Evolutionary conservation across 2,329 filamentous ascomycete genomes (phyloP).

Genomic region (Trichothecium sympodiale): DNA sequence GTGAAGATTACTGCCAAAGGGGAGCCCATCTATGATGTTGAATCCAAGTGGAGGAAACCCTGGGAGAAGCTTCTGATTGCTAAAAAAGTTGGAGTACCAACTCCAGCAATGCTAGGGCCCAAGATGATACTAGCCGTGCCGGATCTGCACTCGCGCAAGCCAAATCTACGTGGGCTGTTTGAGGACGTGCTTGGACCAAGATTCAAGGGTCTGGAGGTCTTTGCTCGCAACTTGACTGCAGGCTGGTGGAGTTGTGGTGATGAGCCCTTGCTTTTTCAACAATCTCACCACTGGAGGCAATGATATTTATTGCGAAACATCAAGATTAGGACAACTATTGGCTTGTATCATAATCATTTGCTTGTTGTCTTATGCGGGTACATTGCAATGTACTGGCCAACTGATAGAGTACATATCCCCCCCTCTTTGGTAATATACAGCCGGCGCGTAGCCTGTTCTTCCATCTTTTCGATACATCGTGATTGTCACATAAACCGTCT

Average conservation of each 20-base stretch:
- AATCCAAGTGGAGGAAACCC: slow-evolving; percentile 58
- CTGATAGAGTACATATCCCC: no score
- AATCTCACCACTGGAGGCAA: slow-evolving; percentile 35
- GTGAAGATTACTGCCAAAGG: slow-evolving; percentile 58
- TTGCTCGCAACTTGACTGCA: slow-evolving; percentile 61
- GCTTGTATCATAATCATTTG: no score
- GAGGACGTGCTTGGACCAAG: slow-evolving; percentile 37
- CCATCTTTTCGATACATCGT: no score
- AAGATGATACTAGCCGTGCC: slow-evolving; percentile 60
- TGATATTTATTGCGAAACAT: neutral
- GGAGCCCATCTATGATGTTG: slow-evolving; percentile 50
- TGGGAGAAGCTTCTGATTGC: slow-evolving; percentile 65
- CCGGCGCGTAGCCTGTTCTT: no score
- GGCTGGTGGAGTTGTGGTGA: slow-evolving; percentile 76
- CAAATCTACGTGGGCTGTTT: slow-evolving; percentile 54
- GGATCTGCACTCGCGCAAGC: slow-evolving; percentile 70
- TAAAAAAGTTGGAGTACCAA: slow-evolving; percentile 23
- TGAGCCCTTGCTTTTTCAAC: slow-evolving; percentile 61
- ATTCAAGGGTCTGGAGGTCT: slow-evolving; percentile 60
- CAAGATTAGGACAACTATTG: no score
- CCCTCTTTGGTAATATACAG: no score
- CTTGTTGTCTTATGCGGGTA: no score
- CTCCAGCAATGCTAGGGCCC: slow-evolving; percentile 12
- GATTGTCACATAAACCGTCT: no score
- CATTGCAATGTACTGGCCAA: no score